Evolutionary conservation across 371 early-diverging fungal genomes (phyloP), one percentile per base, ranked within the genome.

Genomic region (Apophysomyces sp.): DNA sequence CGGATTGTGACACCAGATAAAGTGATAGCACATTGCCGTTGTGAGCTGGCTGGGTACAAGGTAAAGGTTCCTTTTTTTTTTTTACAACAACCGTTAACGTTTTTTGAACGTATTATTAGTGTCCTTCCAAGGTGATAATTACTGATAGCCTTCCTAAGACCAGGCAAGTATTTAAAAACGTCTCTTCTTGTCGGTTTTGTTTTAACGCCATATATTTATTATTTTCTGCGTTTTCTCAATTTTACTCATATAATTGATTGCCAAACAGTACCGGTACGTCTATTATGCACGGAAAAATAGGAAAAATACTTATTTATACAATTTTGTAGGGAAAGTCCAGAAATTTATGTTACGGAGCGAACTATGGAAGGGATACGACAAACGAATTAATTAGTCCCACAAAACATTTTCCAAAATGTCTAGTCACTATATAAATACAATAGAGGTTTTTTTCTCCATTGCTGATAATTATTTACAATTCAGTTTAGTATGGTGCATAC

Each of bases 111-210:
- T 44, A 21, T 4, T 44, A 0, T 29, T 64, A 75, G 70, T 73
- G 79, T 44, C 79, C 79, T 11, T 27, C 63, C 3, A 69, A 67
- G 49, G 61, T 75, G 4, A 40, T 67, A 1, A 58, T 78, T 57
- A 51, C 64, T 27, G 52, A 68, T 13, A 41, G 28, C 2, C 54
- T 78, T 13, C 79, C 79, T 26, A 78, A 70, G 34, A 78, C 79
- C 44, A 44, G 49, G 49, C 21, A 44, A 44, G 49, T 34, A 34
- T 34, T 34, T 13, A 34, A 13, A 34, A 0, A 34, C 34, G 34
- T 4, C 13, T 4, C 8, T 2, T 11, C 34, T 34, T 11, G 13
- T 11, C 34, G 8, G 0, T 11, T 13, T 34, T 11, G 11, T 8
- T 34, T 34, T 11, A 34, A 34, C 34, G 11, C 21, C 0, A 21